Evolutionary conservation across 2,329 filamentous ascomycete genomes (phyloP).

Genomic region (Fusarium phyllophilum): DNA sequence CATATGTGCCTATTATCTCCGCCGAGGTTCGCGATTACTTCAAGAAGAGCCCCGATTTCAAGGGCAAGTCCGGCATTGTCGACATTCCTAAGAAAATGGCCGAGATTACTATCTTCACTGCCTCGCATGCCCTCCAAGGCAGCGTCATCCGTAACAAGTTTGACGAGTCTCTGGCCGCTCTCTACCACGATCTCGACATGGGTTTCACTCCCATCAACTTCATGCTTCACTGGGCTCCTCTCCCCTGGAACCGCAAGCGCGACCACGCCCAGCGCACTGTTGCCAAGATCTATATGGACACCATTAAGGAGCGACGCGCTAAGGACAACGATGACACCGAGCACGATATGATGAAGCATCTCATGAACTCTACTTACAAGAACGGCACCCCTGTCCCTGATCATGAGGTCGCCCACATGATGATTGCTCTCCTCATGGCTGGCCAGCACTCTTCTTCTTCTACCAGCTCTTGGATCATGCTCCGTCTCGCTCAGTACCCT

Average conservation of each 20-base stretch:
- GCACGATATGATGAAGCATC: slow-evolving; percentile 88
- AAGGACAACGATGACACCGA: slow-evolving; percentile 59
- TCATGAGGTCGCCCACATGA: slow-evolving; percentile 88
- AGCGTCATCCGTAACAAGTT: slow-evolving; percentile 84
- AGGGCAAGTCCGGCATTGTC: slow-evolving; percentile 73
- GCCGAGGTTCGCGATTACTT: slow-evolving; percentile 79
- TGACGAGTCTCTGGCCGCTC: slow-evolving; percentile 79
- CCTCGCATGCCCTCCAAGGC: slow-evolving; percentile 85
- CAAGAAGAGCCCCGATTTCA: slow-evolving; percentile 73
- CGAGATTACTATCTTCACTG: slow-evolving; percentile 90
- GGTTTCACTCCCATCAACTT: slow-evolving; percentile 92
- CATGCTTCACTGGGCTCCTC: slow-evolving; percentile 86
- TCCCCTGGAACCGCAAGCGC: slow-evolving; percentile 87
- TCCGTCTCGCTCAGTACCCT: slow-evolving; percentile 81
- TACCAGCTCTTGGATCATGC: slow-evolving; percentile 84
- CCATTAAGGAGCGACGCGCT: slow-evolving; percentile 77
- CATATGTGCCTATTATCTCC: slow-evolving; percentile 82
- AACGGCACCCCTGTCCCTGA: slow-evolving; percentile 82
- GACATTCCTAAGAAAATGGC: slow-evolving; percentile 81
- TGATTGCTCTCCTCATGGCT: slow-evolving; percentile 93
- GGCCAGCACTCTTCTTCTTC: slow-evolving; percentile 91
- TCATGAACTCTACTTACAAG: slow-evolving; percentile 89
- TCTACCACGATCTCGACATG: slow-evolving; percentile 92
- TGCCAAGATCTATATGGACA: slow-evolving; percentile 83
- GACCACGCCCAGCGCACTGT: slow-evolving; percentile 84